phyloP scores from a whole-genome alignment of 2,329 filamentous ascomycete genomes.

The Cordyceps farinosa region DNA sequence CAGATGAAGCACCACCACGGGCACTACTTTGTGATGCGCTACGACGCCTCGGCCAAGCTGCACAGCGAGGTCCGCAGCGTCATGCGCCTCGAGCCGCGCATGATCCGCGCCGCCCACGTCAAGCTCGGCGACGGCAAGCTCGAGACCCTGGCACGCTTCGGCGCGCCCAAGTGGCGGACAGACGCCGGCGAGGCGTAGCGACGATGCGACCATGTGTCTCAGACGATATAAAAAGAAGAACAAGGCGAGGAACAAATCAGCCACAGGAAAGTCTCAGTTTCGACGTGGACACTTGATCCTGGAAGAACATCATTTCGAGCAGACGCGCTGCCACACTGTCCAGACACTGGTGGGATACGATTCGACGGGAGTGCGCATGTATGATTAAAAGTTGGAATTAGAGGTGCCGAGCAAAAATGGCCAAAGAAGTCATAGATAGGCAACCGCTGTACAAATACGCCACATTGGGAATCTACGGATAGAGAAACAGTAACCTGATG shows the following conservation, averaged over 20 bases:
- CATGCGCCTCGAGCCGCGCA: constrained; percentile 79
- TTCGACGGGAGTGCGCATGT: background rate
- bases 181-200: constrained; percentile 30
- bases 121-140: constrained; percentile 70
- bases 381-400: background rate
- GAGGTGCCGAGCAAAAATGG: background rate
- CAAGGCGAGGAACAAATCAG: no score
- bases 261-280: background rate
- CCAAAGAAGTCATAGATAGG: background rate
- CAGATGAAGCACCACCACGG: constrained; percentile 80
- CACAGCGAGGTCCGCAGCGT: constrained; percentile 74
- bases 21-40: constrained; percentile 98
- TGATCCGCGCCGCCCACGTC: constrained; percentile 83
- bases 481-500: background rate
- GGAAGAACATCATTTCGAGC: background rate
- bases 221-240: no score
- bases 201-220: background rate
- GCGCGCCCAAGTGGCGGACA: constrained; percentile 47
- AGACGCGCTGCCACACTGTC: background rate
- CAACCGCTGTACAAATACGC: constrained; percentile 8
- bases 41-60: constrained; percentile 71
- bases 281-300: background rate
- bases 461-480: background rate
- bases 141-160: constrained; percentile 47
- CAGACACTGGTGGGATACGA: background rate